A percentile compares a stretch with the other conserved stretches of the same genome.
Conservation (phyloP, 1,139 yeast species). For the Scheffersomyces quercinus region DNA sequence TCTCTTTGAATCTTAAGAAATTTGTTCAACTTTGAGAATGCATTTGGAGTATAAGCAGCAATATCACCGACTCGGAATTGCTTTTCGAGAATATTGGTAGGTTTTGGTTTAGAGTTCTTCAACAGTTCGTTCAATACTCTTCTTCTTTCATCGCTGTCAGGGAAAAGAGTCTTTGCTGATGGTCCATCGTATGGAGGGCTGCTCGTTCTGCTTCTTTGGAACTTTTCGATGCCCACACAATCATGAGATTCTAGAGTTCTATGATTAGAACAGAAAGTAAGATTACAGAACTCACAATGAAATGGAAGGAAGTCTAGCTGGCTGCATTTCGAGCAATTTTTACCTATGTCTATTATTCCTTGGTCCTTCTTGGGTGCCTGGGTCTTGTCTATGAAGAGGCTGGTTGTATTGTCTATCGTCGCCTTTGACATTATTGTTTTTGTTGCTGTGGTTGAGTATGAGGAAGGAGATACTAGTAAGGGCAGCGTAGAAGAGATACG, state of each 20-base stretch:
- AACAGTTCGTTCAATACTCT: slow-evolving; percentile 42
- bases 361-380: slow-evolving; percentile 17
- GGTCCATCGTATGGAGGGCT: slow-evolving; percentile 10
- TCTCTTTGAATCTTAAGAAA: slow-evolving; percentile 40
- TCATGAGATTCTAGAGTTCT: slow-evolving; percentile 48
- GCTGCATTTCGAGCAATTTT: slow-evolving; percentile 63
- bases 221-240: slow-evolving; percentile 32
- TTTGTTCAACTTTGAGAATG: slow-evolving; percentile 47
- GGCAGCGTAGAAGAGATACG: too few species aligned
- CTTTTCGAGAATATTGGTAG: slow-evolving; percentile 27
- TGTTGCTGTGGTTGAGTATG: background rate
- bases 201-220: slow-evolving; percentile 8
- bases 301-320: slow-evolving; percentile 72
- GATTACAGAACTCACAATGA: slow-evolving; percentile 56
- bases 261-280: slow-evolving; percentile 61
- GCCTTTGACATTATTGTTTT: slow-evolving; percentile 7
- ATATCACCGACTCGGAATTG: slow-evolving; percentile 32
- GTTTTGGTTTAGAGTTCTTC: slow-evolving; percentile 21
- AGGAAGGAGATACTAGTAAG: background rate
- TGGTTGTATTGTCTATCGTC: slow-evolving; percentile 7
- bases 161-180: slow-evolving; percentile 51
- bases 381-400: slow-evolving; percentile 11
- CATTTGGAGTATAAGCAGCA: slow-evolving; percentile 27
- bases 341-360: slow-evolving; percentile 67
- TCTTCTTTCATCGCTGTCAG: slow-evolving; percentile 49